Conservation (phyloP, 179 eudicot genomes). For the Gypsophila paniculata region DNA sequence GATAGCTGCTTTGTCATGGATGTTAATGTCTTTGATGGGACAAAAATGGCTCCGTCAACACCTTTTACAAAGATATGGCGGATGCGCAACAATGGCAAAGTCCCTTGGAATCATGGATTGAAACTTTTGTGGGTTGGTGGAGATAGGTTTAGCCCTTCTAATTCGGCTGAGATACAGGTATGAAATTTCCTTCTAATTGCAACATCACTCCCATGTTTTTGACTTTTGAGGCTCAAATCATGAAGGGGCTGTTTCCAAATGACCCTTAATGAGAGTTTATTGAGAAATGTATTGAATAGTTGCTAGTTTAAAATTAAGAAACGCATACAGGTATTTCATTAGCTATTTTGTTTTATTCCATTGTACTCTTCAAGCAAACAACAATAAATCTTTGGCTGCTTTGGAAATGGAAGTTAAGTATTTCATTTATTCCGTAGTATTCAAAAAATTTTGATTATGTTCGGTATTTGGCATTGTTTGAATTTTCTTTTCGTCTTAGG, state of each 20-base stretch:
- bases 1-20: slow-evolving; percentile 75
- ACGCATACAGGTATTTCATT: neutral
- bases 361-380: too few species aligned
- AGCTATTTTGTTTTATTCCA: too few species aligned
- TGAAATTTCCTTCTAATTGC: neutral
- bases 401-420: slow-evolving; percentile 34
- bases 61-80: slow-evolving; percentile 92
- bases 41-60: slow-evolving; percentile 68
- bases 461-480: neutral
- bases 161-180: slow-evolving; percentile 56
- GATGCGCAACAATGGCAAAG: slow-evolving; percentile 70
- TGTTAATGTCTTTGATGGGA: slow-evolving; percentile 78
- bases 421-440: neutral
- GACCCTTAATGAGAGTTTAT: neutral
- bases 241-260: neutral
- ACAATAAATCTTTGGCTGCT: too few species aligned
- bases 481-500: slow-evolving; percentile 26
- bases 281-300: neutral
- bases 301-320: neutral
- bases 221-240: neutral
- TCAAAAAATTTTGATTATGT: neutral
- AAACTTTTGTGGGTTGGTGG: slow-evolving; percentile 84
- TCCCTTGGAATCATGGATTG: slow-evolving; percentile 58
- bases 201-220: neutral
- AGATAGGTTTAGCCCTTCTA: slow-evolving; percentile 45